Evolutionary conservation across 805 yeast species (phyloP).

Genomic region (Blastobotrys chiropterorum): DNA sequence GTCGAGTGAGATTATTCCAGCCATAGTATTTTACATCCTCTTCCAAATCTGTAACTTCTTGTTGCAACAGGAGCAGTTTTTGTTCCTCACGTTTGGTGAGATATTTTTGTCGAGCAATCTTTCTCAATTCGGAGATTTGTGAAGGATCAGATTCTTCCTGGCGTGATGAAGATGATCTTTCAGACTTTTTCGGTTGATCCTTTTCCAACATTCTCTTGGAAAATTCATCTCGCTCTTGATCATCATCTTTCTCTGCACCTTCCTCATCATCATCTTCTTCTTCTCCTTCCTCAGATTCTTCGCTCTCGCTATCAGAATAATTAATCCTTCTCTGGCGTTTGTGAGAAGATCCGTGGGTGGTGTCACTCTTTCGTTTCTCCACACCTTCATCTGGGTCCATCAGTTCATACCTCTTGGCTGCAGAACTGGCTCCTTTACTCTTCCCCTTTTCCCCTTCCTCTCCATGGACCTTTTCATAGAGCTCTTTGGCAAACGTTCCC

Average conservation of each 20-base stretch:
- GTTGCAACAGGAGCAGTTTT: constrained; percentile 37
- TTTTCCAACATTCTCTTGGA: constrained; percentile 22
- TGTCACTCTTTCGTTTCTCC: background rate
- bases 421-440: background rate
- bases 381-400: constrained; percentile 2
- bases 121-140: constrained; percentile 32
- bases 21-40: constrained; percentile 45
- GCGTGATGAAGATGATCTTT: no score
- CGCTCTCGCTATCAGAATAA: background rate
- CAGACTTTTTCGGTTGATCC: no score
- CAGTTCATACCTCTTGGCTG: constrained; percentile 4
- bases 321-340: background rate
- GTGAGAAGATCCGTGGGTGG: no score
- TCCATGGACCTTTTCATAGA: constrained; percentile 13
- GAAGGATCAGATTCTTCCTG: constrained; percentile 1
- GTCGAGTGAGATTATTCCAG: constrained; percentile 44
- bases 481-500: constrained; percentile 16
- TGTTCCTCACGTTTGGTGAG: constrained; percentile 44
- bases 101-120: constrained; percentile 45
- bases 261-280: constrained; percentile 36
- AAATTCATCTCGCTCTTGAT: constrained; percentile 27
- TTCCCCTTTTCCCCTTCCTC: background rate
- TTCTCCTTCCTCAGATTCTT: constrained; percentile 36
- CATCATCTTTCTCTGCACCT: constrained; percentile 13
- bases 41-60: constrained; percentile 46